Conservation (phyloP, 371 early-diverging fungal genomes). For the Rhizopus sp. region DNA sequence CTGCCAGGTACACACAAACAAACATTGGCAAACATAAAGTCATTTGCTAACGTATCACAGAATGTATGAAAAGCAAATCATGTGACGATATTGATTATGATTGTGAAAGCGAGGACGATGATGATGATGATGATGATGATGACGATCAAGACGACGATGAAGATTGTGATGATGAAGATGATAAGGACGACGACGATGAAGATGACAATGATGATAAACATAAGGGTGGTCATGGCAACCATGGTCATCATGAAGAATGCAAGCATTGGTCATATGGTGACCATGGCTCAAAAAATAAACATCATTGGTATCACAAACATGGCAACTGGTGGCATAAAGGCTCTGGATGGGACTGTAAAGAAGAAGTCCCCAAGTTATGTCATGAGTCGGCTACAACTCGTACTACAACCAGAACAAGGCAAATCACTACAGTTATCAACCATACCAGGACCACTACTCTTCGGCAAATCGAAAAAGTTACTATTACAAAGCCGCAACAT, state of each 20-base stretch:
- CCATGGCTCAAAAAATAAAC: neutral
- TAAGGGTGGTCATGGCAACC: neutral
- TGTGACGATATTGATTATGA: conserved; percentile 7
- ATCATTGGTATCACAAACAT: neutral
- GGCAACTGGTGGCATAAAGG: conserved; percentile 3
- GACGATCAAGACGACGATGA: neutral
- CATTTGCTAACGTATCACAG: neutral
- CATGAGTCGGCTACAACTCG: neutral
- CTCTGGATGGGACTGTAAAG: conserved; percentile 5
- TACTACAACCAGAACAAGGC: neutral
- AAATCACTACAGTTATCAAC: neutral
- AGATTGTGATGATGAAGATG: conserved; percentile 26
- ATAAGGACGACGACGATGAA: conserved; percentile 31
- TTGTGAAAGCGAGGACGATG: neutral
- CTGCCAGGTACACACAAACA: conserved; percentile 1
- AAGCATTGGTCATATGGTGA: conserved; percentile 2
- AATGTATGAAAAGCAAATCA: conserved; percentile 1
- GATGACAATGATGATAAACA: conserved; percentile 16
- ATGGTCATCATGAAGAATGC: conserved; percentile 10
- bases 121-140: neutral
- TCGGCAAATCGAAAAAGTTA: neutral
- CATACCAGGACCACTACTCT: neutral
- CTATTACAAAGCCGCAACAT: neutral
- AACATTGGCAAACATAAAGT: neutral
- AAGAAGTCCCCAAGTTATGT: neutral